These are phyloP conservation scores for Phytophthora fragariae DNA, from an alignment of 352 stramenopile species.

Conservation along the genomic window DNA sequence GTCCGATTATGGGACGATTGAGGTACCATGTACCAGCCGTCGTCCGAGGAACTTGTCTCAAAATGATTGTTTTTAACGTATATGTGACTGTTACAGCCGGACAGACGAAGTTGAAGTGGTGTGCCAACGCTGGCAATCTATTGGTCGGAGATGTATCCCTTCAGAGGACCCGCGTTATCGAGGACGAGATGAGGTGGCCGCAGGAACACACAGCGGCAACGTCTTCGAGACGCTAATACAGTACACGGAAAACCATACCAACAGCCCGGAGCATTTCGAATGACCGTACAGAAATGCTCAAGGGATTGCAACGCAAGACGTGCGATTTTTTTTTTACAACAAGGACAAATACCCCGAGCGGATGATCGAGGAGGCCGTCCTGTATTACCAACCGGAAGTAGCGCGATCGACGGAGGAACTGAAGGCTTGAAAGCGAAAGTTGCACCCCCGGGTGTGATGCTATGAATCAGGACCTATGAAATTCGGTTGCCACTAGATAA, in stretches of 20 bases:
- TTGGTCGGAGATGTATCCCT: background rate
- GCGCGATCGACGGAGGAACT: too few relatives aligned
- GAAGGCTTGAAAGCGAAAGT: too few relatives aligned
- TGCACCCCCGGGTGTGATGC: too few relatives aligned
- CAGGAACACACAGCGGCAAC: too few relatives aligned
- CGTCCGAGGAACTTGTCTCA: slow-evolving; percentile 12
- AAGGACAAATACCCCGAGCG: background rate
- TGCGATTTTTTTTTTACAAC: too few relatives aligned
- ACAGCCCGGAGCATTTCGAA: background rate
- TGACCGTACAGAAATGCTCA: background rate
- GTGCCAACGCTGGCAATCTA: background rate
- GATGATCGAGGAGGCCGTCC: too few relatives aligned
- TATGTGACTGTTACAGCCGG: background rate
- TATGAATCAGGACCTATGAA: too few relatives aligned
- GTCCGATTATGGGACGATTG: slow-evolving; percentile 17
- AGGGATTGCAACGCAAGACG: background rate
- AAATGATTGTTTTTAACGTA: background rate
- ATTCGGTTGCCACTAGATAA: too few relatives aligned
- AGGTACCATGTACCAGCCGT: slow-evolving; percentile 1
- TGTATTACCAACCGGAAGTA: too few relatives aligned
- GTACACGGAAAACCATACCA: background rate
- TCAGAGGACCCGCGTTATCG: too few relatives aligned
- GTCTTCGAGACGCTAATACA: background rate
- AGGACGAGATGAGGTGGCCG: background rate
- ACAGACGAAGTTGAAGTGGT: slow-evolving; percentile 20